Evolutionary conservation across 257 asterid genomes (phyloP), one percentile per base, ranked within the genome.

Genomic region (Solanum phureja): DNA sequence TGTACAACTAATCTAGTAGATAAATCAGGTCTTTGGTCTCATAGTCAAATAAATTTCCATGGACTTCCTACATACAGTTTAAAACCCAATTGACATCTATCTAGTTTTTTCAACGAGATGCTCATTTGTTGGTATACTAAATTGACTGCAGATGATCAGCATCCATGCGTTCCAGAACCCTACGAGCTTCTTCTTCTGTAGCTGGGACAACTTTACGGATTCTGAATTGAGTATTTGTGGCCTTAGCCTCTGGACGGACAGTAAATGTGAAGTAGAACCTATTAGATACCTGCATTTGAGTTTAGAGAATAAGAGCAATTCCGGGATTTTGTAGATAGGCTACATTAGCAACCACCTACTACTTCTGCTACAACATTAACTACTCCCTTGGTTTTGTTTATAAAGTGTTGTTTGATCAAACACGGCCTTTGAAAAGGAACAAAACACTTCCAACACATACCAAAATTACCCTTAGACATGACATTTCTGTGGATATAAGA

Each of bases 191-290:
- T 91, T 97, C 99, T 92, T 95, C 98, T 2, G 98, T 97, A 73
- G 98, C 97, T 13, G 99, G 99, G 89, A 97, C 98, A 89, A 97
- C 99, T 93, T 97, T 95, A 91, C 98, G 91, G 87, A 97, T 93
- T 91, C 93, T 90, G 62, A 87, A 92, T 21, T 93, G 93, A 60
- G 92, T 91, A 31, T 93, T 95, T 90, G 56, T 69, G 38, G 95
- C 93, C 95, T 95, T 95, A 6, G 98, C 99, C 92, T 95, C 98
- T 3, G 94, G 93, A 18, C 95, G 95, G 86, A 95, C 98, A 0
- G 99, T 95, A 92, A 95, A 95, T 2, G 97, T 95, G 92, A 95
- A 97, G 90, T 95, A 93, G 87, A 97, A 97, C 89, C 87, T 95
- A 90, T 97, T 97, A 2, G 99, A 97, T 82, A 97, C 96, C 98